Conservation (phyloP, 306 rosid genomes). For the Elaeagnus macrophylla region DNA sequence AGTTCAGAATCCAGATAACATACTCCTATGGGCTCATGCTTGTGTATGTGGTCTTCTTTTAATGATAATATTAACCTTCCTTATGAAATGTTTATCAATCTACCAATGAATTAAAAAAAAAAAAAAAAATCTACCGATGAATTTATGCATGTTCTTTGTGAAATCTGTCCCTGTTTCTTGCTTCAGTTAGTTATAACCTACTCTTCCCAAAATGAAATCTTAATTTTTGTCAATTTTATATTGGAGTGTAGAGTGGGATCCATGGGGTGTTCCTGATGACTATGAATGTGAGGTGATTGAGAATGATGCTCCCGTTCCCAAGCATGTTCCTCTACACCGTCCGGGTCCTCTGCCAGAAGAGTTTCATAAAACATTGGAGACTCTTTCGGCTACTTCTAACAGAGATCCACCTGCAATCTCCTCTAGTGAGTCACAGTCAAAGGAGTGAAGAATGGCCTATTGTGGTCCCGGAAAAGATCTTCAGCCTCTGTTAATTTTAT, state of each 20-base stretch:
- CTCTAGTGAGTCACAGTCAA: constrained; percentile 38
- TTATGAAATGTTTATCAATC: too few relatives aligned
- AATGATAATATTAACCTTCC: too few relatives aligned
- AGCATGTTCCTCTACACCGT: constrained; percentile 72
- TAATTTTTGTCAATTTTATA: constrained; percentile 2
- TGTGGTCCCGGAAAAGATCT: constrained; percentile 18
- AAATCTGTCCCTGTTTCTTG: neutral
- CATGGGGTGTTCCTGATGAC: constrained; percentile 90
- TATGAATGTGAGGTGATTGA: constrained; percentile 76
- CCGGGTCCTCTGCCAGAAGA: constrained; percentile 79
- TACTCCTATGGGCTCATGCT: too few relatives aligned
- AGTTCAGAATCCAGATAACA: too few relatives aligned
- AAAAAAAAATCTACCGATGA: too few relatives aligned
- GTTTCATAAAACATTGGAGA: constrained; percentile 50
- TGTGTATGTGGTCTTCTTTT: too few relatives aligned
- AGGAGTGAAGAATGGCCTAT: constrained; percentile 28
- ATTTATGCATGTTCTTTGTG: too few relatives aligned
- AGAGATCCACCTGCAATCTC: constrained; percentile 24
- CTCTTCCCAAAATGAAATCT: neutral
- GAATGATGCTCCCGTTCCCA: constrained; percentile 84
- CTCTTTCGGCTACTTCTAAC: constrained; percentile 20
- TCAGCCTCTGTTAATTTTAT: constrained; percentile 18
- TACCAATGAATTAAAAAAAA: too few relatives aligned
- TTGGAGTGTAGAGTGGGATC: constrained; percentile 73
- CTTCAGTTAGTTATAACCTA: neutral